Conservation (phyloP, 2,329 filamentous ascomycete species). For the Penicillium sp. region DNA sequence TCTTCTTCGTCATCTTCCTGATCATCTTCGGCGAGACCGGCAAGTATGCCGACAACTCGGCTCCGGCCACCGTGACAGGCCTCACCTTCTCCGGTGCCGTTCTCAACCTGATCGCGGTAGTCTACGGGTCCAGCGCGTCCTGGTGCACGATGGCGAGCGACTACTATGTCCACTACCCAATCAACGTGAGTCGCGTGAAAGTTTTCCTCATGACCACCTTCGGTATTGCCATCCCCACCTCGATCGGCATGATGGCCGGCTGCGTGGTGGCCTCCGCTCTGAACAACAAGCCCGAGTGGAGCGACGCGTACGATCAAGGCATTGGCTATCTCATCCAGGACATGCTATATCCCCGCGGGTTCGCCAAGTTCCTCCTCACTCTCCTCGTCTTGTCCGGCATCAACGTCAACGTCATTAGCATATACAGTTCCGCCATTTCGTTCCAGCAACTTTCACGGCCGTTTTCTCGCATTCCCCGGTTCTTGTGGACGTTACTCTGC, state of each 20-base stretch:
- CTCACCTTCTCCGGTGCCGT: constrained; percentile 28
- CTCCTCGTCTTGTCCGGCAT: constrained; percentile 37
- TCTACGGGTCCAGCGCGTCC: constrained; percentile 24
- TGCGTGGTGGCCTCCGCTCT: constrained; percentile 19
- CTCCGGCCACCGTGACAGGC: constrained; percentile 35
- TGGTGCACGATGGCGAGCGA: constrained; percentile 27
- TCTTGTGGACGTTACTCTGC: constrained; percentile 49
- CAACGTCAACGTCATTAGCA: constrained; percentile 46
- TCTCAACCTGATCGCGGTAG: constrained; percentile 43
- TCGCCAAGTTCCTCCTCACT: constrained; percentile 36
- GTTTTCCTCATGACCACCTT: constrained; percentile 24
- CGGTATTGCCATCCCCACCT: constrained; percentile 25
- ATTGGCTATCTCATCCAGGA: constrained; percentile 24
- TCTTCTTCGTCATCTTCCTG: constrained; percentile 42
- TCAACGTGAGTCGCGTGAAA: constrained; percentile 21
- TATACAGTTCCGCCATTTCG: constrained; percentile 39
- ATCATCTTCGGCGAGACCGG: constrained; percentile 51
- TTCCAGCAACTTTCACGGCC: constrained; percentile 45
- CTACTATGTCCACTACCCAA: constrained; percentile 28
- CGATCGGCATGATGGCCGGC: constrained; percentile 22
- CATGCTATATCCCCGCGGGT: constrained; percentile 24
- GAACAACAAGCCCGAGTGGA: constrained; percentile 19
- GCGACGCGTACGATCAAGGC: constrained; percentile 18
- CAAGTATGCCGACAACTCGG: constrained; percentile 41
- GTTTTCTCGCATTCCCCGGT: constrained; percentile 46